Conservation (phyloP, 2,329 filamentous ascomycete species). For the Colletotrichum sp. region DNA sequence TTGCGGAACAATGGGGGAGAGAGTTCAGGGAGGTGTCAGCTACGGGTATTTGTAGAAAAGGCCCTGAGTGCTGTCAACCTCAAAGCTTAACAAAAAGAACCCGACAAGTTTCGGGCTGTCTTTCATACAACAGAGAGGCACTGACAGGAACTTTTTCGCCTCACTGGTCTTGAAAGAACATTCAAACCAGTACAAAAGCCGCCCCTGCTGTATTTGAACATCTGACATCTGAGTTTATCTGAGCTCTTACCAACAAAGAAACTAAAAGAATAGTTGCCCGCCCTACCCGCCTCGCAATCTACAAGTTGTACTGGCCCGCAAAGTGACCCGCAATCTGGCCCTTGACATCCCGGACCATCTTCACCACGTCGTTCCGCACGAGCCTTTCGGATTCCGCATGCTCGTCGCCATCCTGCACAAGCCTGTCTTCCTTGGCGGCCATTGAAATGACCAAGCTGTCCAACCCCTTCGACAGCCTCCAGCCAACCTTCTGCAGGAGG, state of each 20-base stretch:
- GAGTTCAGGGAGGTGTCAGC: background rate
- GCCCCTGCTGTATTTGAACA: background rate
- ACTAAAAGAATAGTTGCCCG: fast-evolving
- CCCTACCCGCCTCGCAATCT: background rate
- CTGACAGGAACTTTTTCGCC: background rate
- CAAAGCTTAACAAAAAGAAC: background rate
- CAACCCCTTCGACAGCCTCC: background rate
- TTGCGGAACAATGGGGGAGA: background rate
- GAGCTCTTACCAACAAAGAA: background rate
- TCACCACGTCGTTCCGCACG: background rate
- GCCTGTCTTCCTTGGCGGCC: background rate
- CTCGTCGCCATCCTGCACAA: background rate
- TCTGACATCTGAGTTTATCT: background rate
- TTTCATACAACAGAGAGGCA: background rate
- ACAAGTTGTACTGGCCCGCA: background rate
- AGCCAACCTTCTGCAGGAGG: background rate
- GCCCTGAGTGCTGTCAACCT: no score
- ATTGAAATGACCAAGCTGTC: background rate
- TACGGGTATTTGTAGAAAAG: background rate
- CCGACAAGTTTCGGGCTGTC: background rate
- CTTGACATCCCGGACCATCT: background rate
- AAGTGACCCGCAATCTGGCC: background rate
- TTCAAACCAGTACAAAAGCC: fast-evolving
- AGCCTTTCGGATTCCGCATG: background rate
- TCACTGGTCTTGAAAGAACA: background rate